A percentile compares a stretch with the other conserved stretches of the same genome.
These are phyloP conservation scores for Bromus sterilis DNA, from an alignment of 176 grass and related monocot species.

Conservation along the genomic window DNA sequence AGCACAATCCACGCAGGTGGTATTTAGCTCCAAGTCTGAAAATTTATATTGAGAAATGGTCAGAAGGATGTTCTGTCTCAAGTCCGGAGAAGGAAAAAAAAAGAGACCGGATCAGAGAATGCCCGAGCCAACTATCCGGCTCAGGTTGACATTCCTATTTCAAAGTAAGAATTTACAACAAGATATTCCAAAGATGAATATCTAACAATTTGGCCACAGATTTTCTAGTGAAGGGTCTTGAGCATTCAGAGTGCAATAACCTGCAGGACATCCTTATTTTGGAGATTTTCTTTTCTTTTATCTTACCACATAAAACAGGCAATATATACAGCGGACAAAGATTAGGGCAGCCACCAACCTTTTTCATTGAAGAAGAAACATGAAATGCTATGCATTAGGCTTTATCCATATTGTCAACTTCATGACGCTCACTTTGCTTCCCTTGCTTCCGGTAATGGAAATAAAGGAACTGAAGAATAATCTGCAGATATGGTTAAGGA, in stretches of 20 bases:
- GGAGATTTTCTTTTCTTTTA: background rate
- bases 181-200: background rate
- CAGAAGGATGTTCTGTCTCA: background rate
- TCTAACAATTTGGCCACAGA: background rate
- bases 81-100: background rate
- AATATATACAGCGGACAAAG: background rate
- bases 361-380: background rate
- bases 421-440: slow-evolving; percentile 9
- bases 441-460: slow-evolving; percentile 30
- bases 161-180: background rate
- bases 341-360: background rate
- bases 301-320: background rate
- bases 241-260: background rate
- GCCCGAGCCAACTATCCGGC: background rate
- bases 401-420: slow-evolving; percentile 23
- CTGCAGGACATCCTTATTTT: background rate
- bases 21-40: slow-evolving; percentile 20
- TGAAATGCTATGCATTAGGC: background rate
- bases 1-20: background rate
- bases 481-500: slow-evolving; percentile 39
- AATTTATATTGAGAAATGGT: background rate
- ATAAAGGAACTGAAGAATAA: slow-evolving; percentile 61
- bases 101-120: background rate
- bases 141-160: background rate
- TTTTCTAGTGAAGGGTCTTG: background rate